Evolutionary conservation across 2,329 filamentous ascomycete species (phyloP).

Genomic region (Pezicula neosporulosa): DNA sequence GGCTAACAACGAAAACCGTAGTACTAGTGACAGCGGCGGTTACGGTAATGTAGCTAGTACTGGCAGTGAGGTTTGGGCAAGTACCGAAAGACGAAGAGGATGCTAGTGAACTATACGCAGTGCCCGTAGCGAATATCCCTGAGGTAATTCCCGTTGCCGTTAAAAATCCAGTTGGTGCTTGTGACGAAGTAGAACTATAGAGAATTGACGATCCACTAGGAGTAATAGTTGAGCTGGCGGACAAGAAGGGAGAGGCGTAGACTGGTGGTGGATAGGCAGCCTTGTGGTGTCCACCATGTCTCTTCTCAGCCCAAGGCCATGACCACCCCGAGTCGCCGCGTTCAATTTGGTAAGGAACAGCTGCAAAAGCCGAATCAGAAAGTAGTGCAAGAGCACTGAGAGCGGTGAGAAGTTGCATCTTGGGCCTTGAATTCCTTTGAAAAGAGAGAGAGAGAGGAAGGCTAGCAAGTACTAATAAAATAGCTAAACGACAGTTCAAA

Average conservation of each 20-base stretch:
- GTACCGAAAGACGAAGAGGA: neutral
- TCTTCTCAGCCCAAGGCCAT: neutral
- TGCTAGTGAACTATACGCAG: neutral
- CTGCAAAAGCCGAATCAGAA: neutral
- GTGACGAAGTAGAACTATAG: neutral
- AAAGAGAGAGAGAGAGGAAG: neutral
- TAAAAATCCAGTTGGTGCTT: neutral
- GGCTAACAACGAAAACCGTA: neutral
- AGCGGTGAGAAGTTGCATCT: neutral
- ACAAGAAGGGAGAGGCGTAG: neutral
- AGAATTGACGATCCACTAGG: too few species aligned
- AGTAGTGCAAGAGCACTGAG: neutral
- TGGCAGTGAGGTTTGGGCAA: neutral
- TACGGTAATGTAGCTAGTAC: constrained; percentile 3
- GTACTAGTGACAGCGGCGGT: constrained; percentile 8
- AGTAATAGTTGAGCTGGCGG: neutral
- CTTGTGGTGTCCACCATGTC: neutral
- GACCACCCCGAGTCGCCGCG: neutral
- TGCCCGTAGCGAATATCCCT: neutral
- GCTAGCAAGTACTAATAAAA: neutral
- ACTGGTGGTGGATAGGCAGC: neutral
- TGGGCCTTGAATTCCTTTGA: too few species aligned
- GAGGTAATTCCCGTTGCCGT: neutral
- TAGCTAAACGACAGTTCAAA: neutral
- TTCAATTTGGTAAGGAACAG: neutral